Percentiles rank a stretch among this genome's conserved stretches.
Evolutionary conservation across 106 monocot genomes (phyloP).

Genomic region (Iris macrosiphon): DNA sequence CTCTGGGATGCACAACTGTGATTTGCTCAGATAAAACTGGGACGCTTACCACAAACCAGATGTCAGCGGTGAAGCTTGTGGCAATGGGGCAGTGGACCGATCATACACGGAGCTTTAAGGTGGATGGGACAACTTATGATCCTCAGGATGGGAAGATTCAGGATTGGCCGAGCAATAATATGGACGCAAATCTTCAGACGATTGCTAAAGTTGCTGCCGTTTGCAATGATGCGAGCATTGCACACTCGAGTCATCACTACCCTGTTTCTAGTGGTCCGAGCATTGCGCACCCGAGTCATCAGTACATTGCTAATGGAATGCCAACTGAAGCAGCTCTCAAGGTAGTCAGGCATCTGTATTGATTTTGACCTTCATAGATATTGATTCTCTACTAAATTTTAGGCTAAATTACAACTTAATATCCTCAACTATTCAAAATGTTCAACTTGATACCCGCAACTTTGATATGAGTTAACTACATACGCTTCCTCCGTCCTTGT

Average conservation of each 20-base stretch:
- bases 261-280: constrained; percentile 36
- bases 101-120: constrained; percentile 22
- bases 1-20: constrained; percentile 32
- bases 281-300: constrained; percentile 46
- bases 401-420: too few species aligned
- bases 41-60: constrained; percentile 62
- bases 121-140: constrained; percentile 40
- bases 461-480: too few species aligned
- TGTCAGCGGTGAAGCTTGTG: constrained; percentile 43
- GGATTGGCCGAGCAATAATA: constrained; percentile 8
- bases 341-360: too few species aligned
- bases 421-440: too few species aligned
- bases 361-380: too few species aligned
- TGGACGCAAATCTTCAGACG: constrained; percentile 31
- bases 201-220: constrained; percentile 30
- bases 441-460: too few species aligned
- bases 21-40: constrained; percentile 35
- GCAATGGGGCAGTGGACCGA: constrained; percentile 26
- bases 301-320: constrained; percentile 54
- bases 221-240: constrained; percentile 30
- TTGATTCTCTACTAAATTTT: too few species aligned
- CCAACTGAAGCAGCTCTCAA: constrained; percentile 38
- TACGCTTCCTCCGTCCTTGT: too few species aligned
- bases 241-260: constrained; percentile 17
- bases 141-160: constrained; percentile 29